Evolutionary conservation across 352 stramenopile species (phyloP), one percentile per base, ranked within the genome.

Genomic region (Phytophthora agathidicida): DNA sequence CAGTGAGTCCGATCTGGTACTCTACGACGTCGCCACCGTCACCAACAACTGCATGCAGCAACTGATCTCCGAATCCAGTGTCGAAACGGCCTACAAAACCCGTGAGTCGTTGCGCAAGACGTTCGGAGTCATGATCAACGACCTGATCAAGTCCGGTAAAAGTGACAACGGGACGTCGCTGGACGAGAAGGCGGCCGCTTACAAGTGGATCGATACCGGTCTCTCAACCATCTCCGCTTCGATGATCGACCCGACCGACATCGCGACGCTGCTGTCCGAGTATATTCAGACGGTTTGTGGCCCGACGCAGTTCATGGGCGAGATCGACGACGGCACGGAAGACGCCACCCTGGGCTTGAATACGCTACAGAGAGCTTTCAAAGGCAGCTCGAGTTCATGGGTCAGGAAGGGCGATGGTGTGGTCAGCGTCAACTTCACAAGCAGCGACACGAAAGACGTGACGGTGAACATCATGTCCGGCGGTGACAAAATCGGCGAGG

Each of bases 211-310:
- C 2, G 56, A 81, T 31, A 59, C 65, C 9, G 75, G 73, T 14
- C 62, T 85, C 2, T 61, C 68, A 7, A 60, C 65, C 3, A 65
- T 85, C 32, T 62, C 75, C 6, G 68, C 59, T 20, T 52, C 38
- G 22, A 49, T 47, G 36, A 79, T 79, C 27, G 72, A 85, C 37
- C 67, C 68, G 2, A 80, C 60, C 0, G 73, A 75, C 27, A 56
- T 86, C 22, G 65, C 71, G 6, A 61, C 42, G 7, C 44, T 86
- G 39, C 52, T 67, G 1, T 60, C 69, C 23, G 73, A 75, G 51
- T 86, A 76, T 36, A 49, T 83, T 3, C 71, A 86, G 56, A 76
- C 73, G 8, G 71, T 86, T 17, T 86, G 76, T 37, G 73, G 76
- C 1, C 76, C 73, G 1, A 83, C 76, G 5, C 55, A 70, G 13